Conservation (phyloP, 305 asterid genomes). For the Caryopteris hybrid region DNA sequence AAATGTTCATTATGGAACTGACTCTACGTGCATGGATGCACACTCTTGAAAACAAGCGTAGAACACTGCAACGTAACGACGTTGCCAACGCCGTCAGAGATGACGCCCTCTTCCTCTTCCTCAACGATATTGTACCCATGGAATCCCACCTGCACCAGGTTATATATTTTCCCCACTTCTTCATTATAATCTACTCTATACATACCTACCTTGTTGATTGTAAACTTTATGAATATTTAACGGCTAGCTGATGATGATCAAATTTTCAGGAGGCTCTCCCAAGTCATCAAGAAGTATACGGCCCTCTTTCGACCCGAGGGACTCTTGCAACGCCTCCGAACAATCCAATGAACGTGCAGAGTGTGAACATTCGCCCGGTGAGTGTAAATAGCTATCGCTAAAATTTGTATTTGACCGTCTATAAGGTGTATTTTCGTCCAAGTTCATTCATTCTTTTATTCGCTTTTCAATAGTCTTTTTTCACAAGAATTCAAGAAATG, state of each 20-base stretch:
- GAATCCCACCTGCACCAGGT: conserved; percentile 19
- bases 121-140: conserved; percentile 20
- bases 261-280: background rate
- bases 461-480: background rate
- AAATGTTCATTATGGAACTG: conserved; percentile 34
- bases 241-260: background rate
- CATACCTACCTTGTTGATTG: too few relatives aligned
- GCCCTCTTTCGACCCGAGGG: background rate
- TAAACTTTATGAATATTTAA: too few relatives aligned
- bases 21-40: conserved; percentile 37
- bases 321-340: too few relatives aligned
- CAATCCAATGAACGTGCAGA: background rate
- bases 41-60: conserved; percentile 14
- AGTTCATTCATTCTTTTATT: too few relatives aligned
- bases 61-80: conserved; percentile 30
- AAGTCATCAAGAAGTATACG: background rate
- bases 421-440: too few relatives aligned
- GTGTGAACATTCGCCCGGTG: background rate
- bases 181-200: too few relatives aligned
- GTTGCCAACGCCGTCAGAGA: conserved; percentile 32
- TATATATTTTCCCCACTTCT: too few relatives aligned
- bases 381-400: too few relatives aligned
- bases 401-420: too few relatives aligned
- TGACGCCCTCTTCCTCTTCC: conserved; percentile 22
- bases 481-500: conserved; percentile 12